phyloP scores from a whole-genome alignment of 768 basidiomycete genomes.

The Tylopilus intermedius region DNA sequence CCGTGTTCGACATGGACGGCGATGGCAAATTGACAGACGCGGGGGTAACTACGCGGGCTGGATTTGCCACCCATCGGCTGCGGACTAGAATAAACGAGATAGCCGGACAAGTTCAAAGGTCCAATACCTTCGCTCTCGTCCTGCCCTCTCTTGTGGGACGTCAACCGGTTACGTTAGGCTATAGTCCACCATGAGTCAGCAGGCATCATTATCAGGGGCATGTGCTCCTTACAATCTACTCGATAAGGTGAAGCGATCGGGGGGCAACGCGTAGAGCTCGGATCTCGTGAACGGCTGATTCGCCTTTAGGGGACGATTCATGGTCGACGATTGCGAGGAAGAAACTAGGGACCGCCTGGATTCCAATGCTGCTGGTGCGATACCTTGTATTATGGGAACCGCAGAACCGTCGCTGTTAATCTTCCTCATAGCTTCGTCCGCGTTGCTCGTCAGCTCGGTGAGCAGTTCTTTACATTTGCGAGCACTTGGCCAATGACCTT shows the following conservation, averaged over 20 bases:
- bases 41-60: conserved; percentile 71
- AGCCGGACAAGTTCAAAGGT: conserved; percentile 35
- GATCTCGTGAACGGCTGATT: conserved; percentile 58
- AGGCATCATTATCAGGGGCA: conserved; percentile 1
- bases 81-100: conserved; percentile 55
- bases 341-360: conserved; percentile 52
- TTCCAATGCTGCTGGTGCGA: conserved; percentile 39
- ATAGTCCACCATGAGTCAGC: conserved; percentile 20
- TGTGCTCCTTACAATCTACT: conserved; percentile 50
- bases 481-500: conserved; percentile 84
- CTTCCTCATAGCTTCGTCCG: conserved; percentile 57
- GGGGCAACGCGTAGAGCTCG: conserved; percentile 47
- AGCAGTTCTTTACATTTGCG: conserved; percentile 82
- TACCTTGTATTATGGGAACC: conserved; percentile 23
- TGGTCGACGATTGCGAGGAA: conserved; percentile 39
- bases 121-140: conserved; percentile 59
- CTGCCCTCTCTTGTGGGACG: conserved; percentile 67
- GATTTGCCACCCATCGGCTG: conserved; percentile 38
- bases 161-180: conserved; percentile 68
- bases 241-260: conserved; percentile 62
- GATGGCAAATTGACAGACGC: conserved; percentile 70
- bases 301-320: conserved; percentile 48
- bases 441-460: conserved; percentile 62
- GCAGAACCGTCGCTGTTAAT: conserved; percentile 16
- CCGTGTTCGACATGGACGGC: conserved; percentile 52